Evolutionary conservation across 2,329 filamentous ascomycete genomes (phyloP), one percentile per base, ranked within the genome.

Genomic region (Cladosporium sphaerospermum): DNA sequence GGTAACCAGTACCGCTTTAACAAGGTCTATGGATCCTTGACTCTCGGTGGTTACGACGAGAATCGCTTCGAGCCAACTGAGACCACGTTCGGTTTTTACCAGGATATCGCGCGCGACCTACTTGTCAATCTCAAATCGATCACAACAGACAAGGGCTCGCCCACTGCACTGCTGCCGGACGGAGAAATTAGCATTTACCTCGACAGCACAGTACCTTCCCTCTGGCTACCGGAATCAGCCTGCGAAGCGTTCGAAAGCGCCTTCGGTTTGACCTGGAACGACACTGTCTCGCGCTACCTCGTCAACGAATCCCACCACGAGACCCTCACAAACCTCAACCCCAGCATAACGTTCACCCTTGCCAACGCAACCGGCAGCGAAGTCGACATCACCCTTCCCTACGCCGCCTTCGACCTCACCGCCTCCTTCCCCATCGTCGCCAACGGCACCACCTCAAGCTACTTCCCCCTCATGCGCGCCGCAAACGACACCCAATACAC

Each of bases 121-220:
- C 57, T 69, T 7, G 63, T 70, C 19, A 64, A 62, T 37, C 55
- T 71, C 9, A 60, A 63, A 45, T 47, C 56, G 4, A 65, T 71
- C 46, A 63, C 58, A 1, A 61, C 60, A 4, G 62, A 62, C 44
- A 46, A 49, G 4, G 56, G 54, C 16, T 56, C 59, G 13, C 56
- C 57, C n/a, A 55, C 57, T 1, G 57, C 60, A 43, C 56, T 67
- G 10, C 53, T 67, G 1, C 64, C 64, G 0, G 61, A 63, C 40
- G 62, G 66, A 7, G 46, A 56, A 2, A 65, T 69, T 10, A 58
- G 58, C 11, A 79, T 80, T 18, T 62, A 80, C 50, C 78, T 88
- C 53, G 84, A 88, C 64, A 83, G 80, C 56, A 80, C 82, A 0
- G 80, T 83, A 1, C 80, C 83, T 1, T 83, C 80, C 58, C 69